Percentiles rank a stretch among this genome's conserved stretches.
Evolutionary conservation across 2,329 filamentous ascomycete species (phyloP).

Genomic region (Arthrocladium fulminans): DNA sequence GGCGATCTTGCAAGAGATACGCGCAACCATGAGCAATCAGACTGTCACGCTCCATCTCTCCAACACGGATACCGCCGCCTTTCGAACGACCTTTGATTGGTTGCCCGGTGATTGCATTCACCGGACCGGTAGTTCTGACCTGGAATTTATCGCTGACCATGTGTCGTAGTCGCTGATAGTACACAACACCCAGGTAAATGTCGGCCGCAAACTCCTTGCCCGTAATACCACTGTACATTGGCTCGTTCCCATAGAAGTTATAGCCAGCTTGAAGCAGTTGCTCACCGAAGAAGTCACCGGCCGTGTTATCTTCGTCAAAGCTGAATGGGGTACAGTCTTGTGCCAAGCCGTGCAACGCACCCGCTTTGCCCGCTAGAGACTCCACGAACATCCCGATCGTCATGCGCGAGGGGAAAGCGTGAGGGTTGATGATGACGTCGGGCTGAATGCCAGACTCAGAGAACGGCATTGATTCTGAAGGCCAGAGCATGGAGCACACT

Average conservation of each 20-base stretch:
- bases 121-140: slow-evolving; percentile 87
- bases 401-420: slow-evolving; percentile 99
- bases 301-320: slow-evolving; percentile 86
- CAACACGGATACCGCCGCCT: slow-evolving; percentile 96
- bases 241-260: slow-evolving; percentile 97
- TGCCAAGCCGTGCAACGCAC: slow-evolving; percentile 86
- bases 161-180: slow-evolving; percentile 95
- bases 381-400: slow-evolving; percentile 99
- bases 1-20: slow-evolving; percentile 85
- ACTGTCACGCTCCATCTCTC: slow-evolving; percentile 97
- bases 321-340: slow-evolving; percentile 94
- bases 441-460: slow-evolving; percentile 93
- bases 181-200: slow-evolving; percentile 93
- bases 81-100: slow-evolving; percentile 95
- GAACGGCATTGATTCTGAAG: slow-evolving; percentile 87
- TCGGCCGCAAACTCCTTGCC: slow-evolving; percentile 88
- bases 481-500: slow-evolving; percentile 95
- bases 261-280: slow-evolving; percentile 92
- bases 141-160: slow-evolving; percentile 99
- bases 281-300: slow-evolving; percentile 89
- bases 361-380: slow-evolving; percentile 89
- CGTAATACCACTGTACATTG: slow-evolving; percentile 96
- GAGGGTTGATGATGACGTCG: slow-evolving; percentile 97
- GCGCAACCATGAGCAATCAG: slow-evolving; percentile 90
- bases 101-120: slow-evolving; percentile 83